Base-by-base conservation (phyloP, 768 basidiomycete genomes). In the Infundibulicybe gibba region DNA sequence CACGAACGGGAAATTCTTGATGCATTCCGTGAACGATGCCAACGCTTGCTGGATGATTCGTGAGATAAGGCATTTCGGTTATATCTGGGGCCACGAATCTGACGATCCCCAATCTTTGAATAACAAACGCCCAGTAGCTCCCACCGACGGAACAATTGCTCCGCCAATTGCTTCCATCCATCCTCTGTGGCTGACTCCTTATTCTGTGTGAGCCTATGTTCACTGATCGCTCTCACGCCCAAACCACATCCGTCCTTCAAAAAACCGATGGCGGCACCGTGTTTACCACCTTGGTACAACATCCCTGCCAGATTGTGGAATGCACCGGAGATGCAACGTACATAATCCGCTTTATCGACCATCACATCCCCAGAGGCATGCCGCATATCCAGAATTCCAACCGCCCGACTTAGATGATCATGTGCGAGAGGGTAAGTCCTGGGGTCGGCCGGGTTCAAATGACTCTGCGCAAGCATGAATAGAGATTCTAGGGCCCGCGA, bases 61-160 rank as follows among this genome's bases (percentile, higher is more conserved):
- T 50, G 15, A 48, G 40, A 43, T 44, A 44, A 33, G 30, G 21
- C 31, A 25, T 25, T 25, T 25, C 8, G 4, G 8, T 8, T 8
- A 25, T 25, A 3, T 25, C 8, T 8, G 25, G 45, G 38, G 43
- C 45, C 3, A 61, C 72, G 25, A 39, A 90, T 92, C 76, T 77
- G 79, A 16, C 85, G 75, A 53, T 95, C 87, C 0, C 85, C 86
- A 20, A 82, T 81, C 62, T 89, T 93, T 21, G 77, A 74, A 57
- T 81, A 83, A 60, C 90, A 92, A 4, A 86, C 80, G 0, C 79
- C 92, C 19, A 94, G 68, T 25, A 95, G 61, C 65, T 97, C 91
- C 78, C 85, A 94, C 40, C 92, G 69, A 16, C 83, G 74, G 52
- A 76, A 78, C 20, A 93, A 54, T 49, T 86, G 82, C 25, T 83